Evolutionary conservation across 164 flowering plant genomes (phyloP), one percentile per base, ranked within the genome.

Genomic region (Vitis rupestris): DNA sequence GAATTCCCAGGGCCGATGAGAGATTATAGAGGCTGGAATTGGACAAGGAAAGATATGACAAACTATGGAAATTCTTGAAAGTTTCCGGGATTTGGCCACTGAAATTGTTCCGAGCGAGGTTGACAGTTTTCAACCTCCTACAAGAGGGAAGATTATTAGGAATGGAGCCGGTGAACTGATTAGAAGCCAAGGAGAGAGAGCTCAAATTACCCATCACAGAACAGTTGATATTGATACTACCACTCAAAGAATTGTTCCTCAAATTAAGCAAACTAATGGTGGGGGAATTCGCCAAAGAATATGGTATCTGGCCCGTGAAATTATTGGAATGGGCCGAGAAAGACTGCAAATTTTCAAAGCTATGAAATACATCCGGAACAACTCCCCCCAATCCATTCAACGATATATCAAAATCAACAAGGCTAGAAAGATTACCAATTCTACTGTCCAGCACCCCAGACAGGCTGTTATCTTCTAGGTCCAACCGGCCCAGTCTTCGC

Each of bases 231-330:
- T 50, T 16, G 14, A 89, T 75, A 2, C 52, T 57, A 50, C 90
- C 92, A 37, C 10, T 50, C 55, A 90, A 50, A 1, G 90, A 84
- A 72, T 91, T 91, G 72, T 87, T 87, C 67, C 88, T 81, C 79
- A 89, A 57, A 67, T 70, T 75, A 47, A 91, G 83, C 50, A 67
- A 52, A 51, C 15, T 29, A n/a, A 91, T 67, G 0, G 81, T 66
- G 0, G 79, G 78, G 0, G 86, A 89, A 69, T 81, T 88, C 9
- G 82, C 63, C 71, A 91, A 70, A 0, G 94, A 83, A 0, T 2
- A 4, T 3, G 97, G 97, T 17, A 91, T 73, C 8, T 0, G 19
- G 16, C 90, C 92, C 10, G 8, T 17, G 67, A 91, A 86, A 0
- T 31, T 23, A 69, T 89, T 91, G 1, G 91, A 80, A 50, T 81